Percentiles rank a stretch among this genome's conserved stretches.
Conservation (phyloP, 306 rosid species). For the Lupinus albus region DNA sequence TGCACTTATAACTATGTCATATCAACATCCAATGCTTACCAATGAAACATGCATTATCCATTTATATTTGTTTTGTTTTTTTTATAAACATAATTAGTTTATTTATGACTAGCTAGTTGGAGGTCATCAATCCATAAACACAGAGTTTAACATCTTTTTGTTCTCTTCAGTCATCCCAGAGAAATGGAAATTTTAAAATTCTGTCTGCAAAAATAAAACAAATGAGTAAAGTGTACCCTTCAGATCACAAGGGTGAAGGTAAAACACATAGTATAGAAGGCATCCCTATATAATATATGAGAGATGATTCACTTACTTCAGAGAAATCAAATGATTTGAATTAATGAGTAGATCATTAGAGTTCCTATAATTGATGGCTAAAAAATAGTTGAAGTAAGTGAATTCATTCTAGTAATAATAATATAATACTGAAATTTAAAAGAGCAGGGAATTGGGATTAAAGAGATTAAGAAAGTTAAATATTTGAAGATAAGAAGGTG, state of each 20-base stretch:
- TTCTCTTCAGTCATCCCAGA: neutral
- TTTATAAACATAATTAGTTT: neutral
- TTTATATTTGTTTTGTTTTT: neutral
- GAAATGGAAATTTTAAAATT: neutral
- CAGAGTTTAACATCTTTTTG: neutral
- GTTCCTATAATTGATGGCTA: no score
- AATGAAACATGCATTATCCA: no score
- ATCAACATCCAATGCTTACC: no score
- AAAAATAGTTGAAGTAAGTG: no score
- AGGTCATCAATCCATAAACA: slow-evolving; percentile 20
- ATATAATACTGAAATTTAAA: no score
- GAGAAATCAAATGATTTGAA: no score
- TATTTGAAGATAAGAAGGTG: slow-evolving; percentile 14
- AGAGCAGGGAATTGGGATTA: slow-evolving; percentile 16
- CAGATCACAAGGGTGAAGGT: neutral
- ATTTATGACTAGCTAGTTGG: neutral
- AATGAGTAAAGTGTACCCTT: neutral
- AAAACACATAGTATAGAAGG: slow-evolving; percentile 39
- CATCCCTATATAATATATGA: no score
- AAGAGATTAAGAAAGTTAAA: slow-evolving; percentile 25
- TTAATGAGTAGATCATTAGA: no score
- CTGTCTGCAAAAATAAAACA: neutral
- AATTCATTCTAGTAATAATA: no score
- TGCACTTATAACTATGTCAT: no score
- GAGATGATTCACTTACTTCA: no score